Evolutionary conservation across 495 filamentous ascomycete species (phyloP), one percentile per base, ranked within the genome.

Genomic region (Gamarada debralockiae): DNA sequence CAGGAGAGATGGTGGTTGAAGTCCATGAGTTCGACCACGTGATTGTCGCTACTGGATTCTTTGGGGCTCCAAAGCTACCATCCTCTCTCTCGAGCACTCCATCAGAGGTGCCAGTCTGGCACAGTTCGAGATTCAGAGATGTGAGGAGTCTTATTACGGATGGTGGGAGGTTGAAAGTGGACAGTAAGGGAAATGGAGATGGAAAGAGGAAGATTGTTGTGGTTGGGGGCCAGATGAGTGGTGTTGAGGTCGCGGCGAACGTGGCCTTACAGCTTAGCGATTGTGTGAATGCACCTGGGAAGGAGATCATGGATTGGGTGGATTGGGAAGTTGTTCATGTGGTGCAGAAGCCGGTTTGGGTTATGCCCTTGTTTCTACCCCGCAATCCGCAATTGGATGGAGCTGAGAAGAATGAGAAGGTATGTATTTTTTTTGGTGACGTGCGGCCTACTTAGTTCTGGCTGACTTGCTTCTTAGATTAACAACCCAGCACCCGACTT

Each of bases 141-240:
- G 59, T 76, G 25, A 48, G 71, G 51, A 53, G 53, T 36, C 48
- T 79, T 39, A 18, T 76, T 6, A 50, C 24, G 2, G 36, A 53
- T 36, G 22, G 27, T 13, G 55, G 55, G 3, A 57, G 17, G 38
- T n/a, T 10, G 66, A 57, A 14, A 65, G 65, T 22, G 21, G 21
- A 22, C 9, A 20, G 15, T 43, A 13, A 22, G 17, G 10, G 40
- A 14, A 43, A 22, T 23, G 4, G n/a, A n/a, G 20, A 21, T 14
- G n/a, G 15, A 8, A 2, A 15, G n/a, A 15, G 37, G n/a, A 87
- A 85, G 58, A 79, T 95, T 43, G 75, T 92, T 2, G 77, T 96
- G 13, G 75, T 92, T 8, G 90, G 90, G 3, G 90, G 90, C 2
- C 86, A 87, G 50, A 90, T 95, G 78, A 92, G 87, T 15, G 89